Evolutionary conservation across 768 basidiomycete species (phyloP).

Genomic region (Tremella fuciformis): DNA sequence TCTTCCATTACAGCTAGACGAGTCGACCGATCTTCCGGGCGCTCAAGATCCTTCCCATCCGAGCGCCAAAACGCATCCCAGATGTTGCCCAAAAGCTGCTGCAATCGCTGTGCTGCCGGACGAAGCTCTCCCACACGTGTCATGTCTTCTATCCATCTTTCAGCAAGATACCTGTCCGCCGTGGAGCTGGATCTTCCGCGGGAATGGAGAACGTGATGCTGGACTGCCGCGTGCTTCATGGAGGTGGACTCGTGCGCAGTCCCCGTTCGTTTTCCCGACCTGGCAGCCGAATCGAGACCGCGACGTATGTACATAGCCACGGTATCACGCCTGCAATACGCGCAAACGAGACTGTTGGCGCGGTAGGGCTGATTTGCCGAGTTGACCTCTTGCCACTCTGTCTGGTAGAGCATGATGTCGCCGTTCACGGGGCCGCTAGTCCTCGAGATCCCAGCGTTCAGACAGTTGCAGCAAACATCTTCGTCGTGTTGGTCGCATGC

Average conservation of each 20-base stretch:
- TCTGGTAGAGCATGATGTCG: not conserved
- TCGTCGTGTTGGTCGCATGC: conserved; percentile 24
- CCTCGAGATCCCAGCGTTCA: not conserved
- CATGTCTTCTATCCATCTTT: not conserved
- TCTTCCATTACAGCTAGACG: conserved; percentile 13
- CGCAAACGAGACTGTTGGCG: no score
- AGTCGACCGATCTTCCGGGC: not conserved
- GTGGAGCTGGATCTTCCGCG: not conserved
- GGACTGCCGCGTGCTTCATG: not conserved
- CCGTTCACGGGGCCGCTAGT: not conserved
- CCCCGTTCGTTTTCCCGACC: no score
- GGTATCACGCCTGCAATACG: no score
- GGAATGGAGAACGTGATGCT: not conserved
- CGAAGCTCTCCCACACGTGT: not conserved
- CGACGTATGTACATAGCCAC: no score
- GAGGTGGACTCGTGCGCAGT: no score
- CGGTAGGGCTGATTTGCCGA: no score
- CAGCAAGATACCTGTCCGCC: not conserved
- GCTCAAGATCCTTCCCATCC: not conserved
- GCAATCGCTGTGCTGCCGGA: not conserved
- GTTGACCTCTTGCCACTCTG: not conserved
- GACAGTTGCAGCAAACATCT: conserved; percentile 17
- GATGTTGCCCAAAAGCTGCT: not conserved
- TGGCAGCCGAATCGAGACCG: no score
- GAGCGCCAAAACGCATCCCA: not conserved